Conservation (phyloP, 352 stramenopile species). For the Globisporangium nagaii region DNA sequence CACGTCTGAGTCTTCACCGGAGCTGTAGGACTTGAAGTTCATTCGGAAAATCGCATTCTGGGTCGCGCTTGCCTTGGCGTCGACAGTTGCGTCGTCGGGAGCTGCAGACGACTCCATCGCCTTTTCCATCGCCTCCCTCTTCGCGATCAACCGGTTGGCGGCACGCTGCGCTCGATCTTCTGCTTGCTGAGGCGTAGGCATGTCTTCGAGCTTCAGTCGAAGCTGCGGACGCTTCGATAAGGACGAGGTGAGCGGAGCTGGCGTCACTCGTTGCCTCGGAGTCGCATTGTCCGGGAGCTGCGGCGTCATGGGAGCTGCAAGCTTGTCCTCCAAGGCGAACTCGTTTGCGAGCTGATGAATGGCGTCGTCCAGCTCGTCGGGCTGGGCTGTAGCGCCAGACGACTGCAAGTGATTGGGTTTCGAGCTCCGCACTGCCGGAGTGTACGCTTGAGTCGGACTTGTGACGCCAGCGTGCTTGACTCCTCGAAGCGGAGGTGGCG, state of each 20-base stretch:
- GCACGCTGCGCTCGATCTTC: constrained; percentile 73
- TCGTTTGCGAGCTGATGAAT: constrained; percentile 31
- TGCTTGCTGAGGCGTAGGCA: constrained; percentile 82
- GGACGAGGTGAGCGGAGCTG: constrained; percentile 6
- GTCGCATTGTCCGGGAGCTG: not conserved
- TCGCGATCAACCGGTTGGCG: constrained; percentile 65
- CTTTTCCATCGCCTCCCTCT: constrained; percentile 66
- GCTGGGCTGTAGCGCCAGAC: not conserved
- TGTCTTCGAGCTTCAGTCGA: constrained; percentile 79
- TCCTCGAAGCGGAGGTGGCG: not conserved
- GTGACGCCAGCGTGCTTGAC: not conserved
- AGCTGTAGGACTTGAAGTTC: constrained; percentile 71
- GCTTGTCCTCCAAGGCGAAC: constrained; percentile 51
- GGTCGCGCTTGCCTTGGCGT: constrained; percentile 26
- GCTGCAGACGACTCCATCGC: constrained; percentile 28
- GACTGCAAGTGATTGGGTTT: not conserved
- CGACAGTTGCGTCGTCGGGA: constrained; percentile 10
- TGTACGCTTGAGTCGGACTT: constrained; percentile 1
- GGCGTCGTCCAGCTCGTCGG: constrained; percentile 32
- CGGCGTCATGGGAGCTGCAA: constrained; percentile 3
- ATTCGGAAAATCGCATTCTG: constrained; percentile 63
- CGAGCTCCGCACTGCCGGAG: constrained; percentile 1
- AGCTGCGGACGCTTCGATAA: constrained; percentile 55
- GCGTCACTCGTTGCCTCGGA: not conserved
- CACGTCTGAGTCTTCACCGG: constrained; percentile 55